Evolutionary conservation across 768 basidiomycete genomes (phyloP), one percentile per base, ranked within the genome.

Genomic region (Chalciporus pseudorubinellus): DNA sequence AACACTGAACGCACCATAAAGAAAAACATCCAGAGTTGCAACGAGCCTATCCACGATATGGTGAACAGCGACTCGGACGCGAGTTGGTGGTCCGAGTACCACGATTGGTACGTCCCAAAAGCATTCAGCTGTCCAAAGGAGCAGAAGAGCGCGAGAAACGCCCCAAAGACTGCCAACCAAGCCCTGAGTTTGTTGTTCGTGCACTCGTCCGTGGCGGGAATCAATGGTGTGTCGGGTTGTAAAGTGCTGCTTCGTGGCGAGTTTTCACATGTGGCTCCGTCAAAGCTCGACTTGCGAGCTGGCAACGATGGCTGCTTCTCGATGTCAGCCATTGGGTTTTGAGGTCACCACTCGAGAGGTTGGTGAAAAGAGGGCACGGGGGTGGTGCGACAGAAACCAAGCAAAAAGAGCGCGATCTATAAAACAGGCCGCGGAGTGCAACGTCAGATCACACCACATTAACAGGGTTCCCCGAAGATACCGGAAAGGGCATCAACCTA

Each of bases 81-180:
- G 16, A 89, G 73, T 63, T 87, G 81, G 63, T 89, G 80, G 13
- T 65, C 67, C 10, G 76, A 71, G 57, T 89, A 88, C 80, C 81
- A 87, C 12, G 80, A 68, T 63, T 87, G 83, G 63, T 81, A 89
- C 38, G 83, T 84, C 14, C 87, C 87, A 55, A 87, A 89, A 40
- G 85, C 78, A 46, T 75, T 84, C 72, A 87, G 80, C 57, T 82
- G 83, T 9, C 87, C 87, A 62, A 89, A 87, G 2, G 84, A 81
- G 62, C 78, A 84, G 68, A 86, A 81, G 8, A 88, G 72, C 8
- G 82, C 81, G 22, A 85, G 62, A 64, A 84, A 85, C 0, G 84
- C 83, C 1, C 87, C 87, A 38, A 81, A 61, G 33, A 88, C 79
- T 2, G 80, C 75, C 14, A 87, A 60, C 69, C 76, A 75, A 4